phyloP scores from a whole-genome alignment of 2,329 filamentous ascomycete genomes.

The Colletotrichum somersetense region DNA sequence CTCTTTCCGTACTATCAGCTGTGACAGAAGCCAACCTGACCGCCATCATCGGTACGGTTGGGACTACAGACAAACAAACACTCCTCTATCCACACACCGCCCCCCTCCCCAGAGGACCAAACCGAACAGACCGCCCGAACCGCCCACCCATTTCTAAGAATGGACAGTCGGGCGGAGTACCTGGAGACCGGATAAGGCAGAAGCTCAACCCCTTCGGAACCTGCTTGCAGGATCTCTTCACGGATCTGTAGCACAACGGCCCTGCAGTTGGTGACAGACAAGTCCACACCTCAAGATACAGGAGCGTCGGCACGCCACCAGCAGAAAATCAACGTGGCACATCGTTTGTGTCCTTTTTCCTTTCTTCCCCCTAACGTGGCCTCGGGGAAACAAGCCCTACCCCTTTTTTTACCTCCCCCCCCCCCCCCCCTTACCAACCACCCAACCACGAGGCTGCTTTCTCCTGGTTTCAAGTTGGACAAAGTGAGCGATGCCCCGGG shows the following conservation, averaged over 20 bases:
- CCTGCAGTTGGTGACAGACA: slow-evolving; percentile 6
- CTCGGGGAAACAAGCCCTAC: background rate
- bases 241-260: slow-evolving; percentile 1
- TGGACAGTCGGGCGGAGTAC: background rate
- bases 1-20: slow-evolving; percentile 1
- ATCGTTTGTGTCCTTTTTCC: background rate
- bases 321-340: slow-evolving; percentile 9
- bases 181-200: background rate
- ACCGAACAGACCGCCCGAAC: background rate
- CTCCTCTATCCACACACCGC: background rate
- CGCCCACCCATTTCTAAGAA: background rate
- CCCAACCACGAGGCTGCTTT: background rate
- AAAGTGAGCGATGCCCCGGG: background rate
- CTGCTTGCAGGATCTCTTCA: slow-evolving; percentile 13
- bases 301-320: background rate
- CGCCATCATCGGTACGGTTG: background rate
- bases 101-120: background rate
- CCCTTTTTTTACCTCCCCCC: background rate
- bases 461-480: background rate
- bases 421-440: background rate
- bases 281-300: background rate
- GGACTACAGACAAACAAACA: background rate
- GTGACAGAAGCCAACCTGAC: background rate
- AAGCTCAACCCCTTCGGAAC: background rate
- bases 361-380: background rate